phyloP scores from a whole-genome alignment of 2,329 filamentous ascomycete species.

The Pseudogymnoascus verrucosus region DNA sequence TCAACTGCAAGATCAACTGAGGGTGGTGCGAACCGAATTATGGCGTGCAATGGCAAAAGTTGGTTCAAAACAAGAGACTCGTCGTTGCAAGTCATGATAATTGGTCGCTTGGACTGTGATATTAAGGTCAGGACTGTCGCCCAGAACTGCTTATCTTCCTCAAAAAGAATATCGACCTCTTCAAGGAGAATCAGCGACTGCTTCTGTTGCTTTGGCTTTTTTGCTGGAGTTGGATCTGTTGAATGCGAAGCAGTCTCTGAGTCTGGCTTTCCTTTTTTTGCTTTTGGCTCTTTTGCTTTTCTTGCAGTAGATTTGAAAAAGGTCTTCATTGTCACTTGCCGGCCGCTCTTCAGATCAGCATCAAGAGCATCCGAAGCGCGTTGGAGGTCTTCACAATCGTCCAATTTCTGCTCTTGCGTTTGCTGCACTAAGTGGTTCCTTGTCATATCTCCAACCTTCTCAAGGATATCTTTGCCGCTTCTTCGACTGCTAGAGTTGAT shows the following conservation, averaged over 20 bases:
- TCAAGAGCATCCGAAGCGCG: conserved; percentile 37
- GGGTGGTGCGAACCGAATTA: conserved; percentile 66
- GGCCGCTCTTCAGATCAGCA: conserved; percentile 55
- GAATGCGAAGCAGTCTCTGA: neutral
- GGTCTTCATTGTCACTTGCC: conserved; percentile 69
- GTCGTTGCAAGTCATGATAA: conserved; percentile 92
- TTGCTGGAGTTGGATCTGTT: conserved; percentile 10
- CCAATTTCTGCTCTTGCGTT: conserved; percentile 29
- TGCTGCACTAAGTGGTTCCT: conserved; percentile 80
- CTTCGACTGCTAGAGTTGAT: conserved; percentile 78
- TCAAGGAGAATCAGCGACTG: conserved; percentile 92
- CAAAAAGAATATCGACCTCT: conserved; percentile 87
- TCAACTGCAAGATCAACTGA: conserved; percentile 64
- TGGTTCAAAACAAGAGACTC: conserved; percentile 72
- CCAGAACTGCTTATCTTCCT: conserved; percentile 97
- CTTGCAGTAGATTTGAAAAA: conserved; percentile 61
- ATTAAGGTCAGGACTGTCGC: conserved; percentile 70
- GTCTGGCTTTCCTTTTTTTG: conserved; percentile 17
- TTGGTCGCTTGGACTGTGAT: conserved; percentile 75
- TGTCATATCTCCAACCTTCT: conserved; percentile 94
- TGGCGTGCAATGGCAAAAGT: conserved; percentile 71
- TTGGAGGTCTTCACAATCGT: conserved; percentile 29
- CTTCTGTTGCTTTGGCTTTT: conserved; percentile 50
- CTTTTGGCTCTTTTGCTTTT: conserved; percentile 24
- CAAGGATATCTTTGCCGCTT: conserved; percentile 81